Percentiles rank a stretch among this genome's conserved stretches.
Evolutionary conservation across 1,139 yeast species (phyloP).

Genomic region (Arxiozyma telluris): DNA sequence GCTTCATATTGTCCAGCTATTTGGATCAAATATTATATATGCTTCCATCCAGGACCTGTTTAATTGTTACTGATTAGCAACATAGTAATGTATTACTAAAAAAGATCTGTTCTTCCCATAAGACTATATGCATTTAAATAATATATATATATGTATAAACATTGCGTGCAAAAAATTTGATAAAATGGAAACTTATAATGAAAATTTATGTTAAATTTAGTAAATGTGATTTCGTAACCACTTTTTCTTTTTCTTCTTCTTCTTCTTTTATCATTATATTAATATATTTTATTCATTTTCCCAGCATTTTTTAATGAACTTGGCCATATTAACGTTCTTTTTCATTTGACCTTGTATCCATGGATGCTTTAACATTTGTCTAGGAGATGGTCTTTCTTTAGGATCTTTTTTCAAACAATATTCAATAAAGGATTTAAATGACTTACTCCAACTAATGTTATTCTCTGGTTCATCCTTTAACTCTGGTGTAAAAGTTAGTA

Average conservation of each 20-base stretch:
- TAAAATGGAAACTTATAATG: background rate
- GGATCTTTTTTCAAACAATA: constrained; percentile 79
- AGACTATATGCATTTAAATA: background rate
- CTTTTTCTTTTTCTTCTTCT: too few relatives aligned
- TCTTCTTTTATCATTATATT: background rate
- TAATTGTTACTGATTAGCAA: too few relatives aligned
- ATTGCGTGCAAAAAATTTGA: background rate
- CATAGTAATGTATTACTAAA: too few relatives aligned
- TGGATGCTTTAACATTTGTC: constrained; percentile 87
- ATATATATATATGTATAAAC: too few relatives aligned
- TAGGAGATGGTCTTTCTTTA: constrained; percentile 75
- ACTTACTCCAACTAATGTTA: constrained; percentile 70
- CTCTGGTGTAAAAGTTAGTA: constrained; percentile 73
- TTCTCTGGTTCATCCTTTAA: constrained; percentile 68
- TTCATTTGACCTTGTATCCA: constrained; percentile 75
- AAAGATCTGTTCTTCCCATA: background rate
- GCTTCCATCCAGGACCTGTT: too few relatives aligned
- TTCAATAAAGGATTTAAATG: constrained; percentile 74
- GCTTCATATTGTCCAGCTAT: too few relatives aligned
- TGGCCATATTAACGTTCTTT: constrained; percentile 74
- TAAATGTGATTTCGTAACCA: background rate
- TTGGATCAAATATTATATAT: too few relatives aligned
- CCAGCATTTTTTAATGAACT: constrained; percentile 79
- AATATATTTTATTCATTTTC: constrained; percentile 18
- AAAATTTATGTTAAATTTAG: background rate